Conservation (phyloP, 495 filamentous ascomycete genomes). For the Pyrenopolyporus hunteri region DNA sequence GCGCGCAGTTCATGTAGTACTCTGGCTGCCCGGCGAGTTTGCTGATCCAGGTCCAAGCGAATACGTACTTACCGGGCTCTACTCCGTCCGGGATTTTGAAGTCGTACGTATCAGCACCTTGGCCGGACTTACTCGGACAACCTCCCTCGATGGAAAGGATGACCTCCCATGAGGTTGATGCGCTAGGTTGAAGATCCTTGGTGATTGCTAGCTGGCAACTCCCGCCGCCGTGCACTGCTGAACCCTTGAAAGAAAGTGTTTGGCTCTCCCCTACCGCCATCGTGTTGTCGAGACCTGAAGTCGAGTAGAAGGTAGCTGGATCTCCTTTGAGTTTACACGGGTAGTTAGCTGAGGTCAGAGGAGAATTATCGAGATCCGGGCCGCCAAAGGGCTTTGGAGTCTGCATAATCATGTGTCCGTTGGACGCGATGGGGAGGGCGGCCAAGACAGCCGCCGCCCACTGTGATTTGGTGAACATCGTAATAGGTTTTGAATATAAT, state of each 20-base stretch:
- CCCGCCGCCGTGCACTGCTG: constrained; percentile 81
- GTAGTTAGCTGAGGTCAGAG: constrained; percentile 73
- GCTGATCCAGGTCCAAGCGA: constrained; percentile 68
- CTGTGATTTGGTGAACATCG: constrained; percentile 2
- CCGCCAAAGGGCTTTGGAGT: constrained; percentile 71
- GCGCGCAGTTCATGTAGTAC: constrained; percentile 62
- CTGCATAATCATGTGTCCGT: constrained; percentile 75
- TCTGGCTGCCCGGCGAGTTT: constrained; percentile 34
- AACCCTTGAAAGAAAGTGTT: constrained; percentile 59
- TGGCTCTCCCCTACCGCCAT: constrained; percentile 62
- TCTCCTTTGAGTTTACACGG: constrained; percentile 70
- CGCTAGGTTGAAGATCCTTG: constrained; percentile 67
- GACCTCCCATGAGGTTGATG: constrained; percentile 71
- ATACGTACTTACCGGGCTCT: constrained; percentile 62
- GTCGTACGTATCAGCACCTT: constrained; percentile 54
- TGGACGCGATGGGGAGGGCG: constrained; percentile 57
- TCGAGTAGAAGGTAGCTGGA: constrained; percentile 47
- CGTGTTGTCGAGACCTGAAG: constrained; percentile 50
- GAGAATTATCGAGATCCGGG: constrained; percentile 49
- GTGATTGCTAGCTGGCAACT: constrained; percentile 87
- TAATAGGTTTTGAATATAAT: neutral
- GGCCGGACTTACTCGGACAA: constrained; percentile 64
- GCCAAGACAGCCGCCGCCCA: constrained; percentile 10
- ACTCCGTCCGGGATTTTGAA: constrained; percentile 65
- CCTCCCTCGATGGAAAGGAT: constrained; percentile 84